A percentile compares a stretch with the other conserved stretches of the same genome.
phyloP scores from a whole-genome alignment of 805 yeast species.

The Suhomyces faveliae region DNA sequence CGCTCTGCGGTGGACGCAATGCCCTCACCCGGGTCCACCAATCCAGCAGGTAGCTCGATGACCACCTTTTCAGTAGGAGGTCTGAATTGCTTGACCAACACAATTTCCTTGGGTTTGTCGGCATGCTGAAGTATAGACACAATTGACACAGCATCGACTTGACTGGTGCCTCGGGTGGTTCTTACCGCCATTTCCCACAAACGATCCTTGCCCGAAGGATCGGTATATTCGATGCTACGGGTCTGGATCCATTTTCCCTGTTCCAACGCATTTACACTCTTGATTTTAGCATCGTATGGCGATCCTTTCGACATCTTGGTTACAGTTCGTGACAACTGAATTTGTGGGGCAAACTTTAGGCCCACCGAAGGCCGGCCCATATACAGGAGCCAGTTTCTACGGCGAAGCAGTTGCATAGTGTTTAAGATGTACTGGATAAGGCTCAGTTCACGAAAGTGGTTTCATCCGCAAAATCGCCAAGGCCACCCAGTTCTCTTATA shows the following conservation, averaged over 20 bases:
- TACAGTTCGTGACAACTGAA: not conserved
- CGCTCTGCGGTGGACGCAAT: conserved; percentile 79
- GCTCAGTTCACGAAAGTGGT: too few species aligned
- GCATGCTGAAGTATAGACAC: conserved; percentile 63
- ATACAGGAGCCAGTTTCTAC: not conserved
- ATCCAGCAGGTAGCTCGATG: conserved; percentile 94
- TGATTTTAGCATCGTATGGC: conserved; percentile 34
- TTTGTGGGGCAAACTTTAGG: not conserved
- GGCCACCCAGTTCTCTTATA: too few species aligned
- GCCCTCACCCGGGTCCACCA: conserved; percentile 80
- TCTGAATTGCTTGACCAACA: conserved; percentile 85
- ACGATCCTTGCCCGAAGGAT: conserved; percentile 64
- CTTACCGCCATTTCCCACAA: conserved; percentile 92
- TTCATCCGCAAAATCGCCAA: too few species aligned
- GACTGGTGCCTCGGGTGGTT: conserved; percentile 62
- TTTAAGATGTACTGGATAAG: too few species aligned
- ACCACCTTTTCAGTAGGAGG: conserved; percentile 90
- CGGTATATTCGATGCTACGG: conserved; percentile 64
- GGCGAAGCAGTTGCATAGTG: not conserved
- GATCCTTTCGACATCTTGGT: conserved; percentile 15
- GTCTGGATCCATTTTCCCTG: conserved; percentile 50
- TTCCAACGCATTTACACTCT: conserved; percentile 32
- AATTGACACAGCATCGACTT: conserved; percentile 89
- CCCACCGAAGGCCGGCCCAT: not conserved
- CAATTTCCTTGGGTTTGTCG: conserved; percentile 30